These are phyloP conservation scores for Penicillium alfredii DNA, from an alignment of 495 filamentous ascomycete species.

Conservation along the genomic window DNA sequence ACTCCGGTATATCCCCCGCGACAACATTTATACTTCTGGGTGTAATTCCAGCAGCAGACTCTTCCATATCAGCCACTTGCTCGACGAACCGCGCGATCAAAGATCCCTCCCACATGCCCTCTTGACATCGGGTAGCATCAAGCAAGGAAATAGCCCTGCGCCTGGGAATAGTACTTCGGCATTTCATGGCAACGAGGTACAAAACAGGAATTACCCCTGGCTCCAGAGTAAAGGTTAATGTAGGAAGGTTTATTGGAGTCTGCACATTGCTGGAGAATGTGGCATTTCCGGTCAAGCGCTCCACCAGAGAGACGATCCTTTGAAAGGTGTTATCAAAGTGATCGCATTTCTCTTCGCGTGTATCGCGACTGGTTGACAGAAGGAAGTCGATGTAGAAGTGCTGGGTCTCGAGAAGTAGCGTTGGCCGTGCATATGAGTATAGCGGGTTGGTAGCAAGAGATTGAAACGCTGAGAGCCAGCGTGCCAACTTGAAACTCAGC, in stretches of 20 bases:
- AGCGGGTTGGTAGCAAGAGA: neutral
- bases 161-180: neutral
- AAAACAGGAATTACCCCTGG: neutral
- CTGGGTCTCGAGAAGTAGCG: constrained; percentile 1
- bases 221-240: constrained; percentile 1
- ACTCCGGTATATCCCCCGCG: neutral
- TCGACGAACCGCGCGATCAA: neutral
- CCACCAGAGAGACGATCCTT: neutral
- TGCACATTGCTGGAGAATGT: neutral
- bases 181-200: neutral
- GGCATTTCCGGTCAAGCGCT: neutral
- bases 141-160: neutral
- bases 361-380: neutral
- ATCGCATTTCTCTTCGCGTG: neutral
- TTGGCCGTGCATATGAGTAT: neutral
- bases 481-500: neutral
- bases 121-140: neutral
- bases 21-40: neutral
- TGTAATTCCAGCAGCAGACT: neutral
- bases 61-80: neutral
- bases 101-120: constrained; percentile 4
- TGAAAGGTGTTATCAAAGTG: neutral
- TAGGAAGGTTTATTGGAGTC: neutral
- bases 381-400: constrained; percentile 2
- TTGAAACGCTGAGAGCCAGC: neutral